Evolutionary conservation across 129 eudicot species (phyloP).

Genomic region (Erigeron canadensis): DNA sequence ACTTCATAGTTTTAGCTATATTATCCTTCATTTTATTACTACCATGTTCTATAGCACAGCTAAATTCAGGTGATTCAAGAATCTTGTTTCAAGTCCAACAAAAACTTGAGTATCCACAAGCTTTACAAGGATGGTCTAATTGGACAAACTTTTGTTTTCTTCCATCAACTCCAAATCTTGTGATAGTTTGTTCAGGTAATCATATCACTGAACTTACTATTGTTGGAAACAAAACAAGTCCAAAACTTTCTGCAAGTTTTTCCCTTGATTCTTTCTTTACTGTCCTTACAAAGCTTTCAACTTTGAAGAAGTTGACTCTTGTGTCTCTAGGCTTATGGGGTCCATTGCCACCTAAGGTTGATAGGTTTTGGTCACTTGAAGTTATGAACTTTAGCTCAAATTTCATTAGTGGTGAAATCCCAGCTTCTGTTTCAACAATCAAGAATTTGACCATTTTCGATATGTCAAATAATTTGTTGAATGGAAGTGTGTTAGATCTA

Average conservation of each 20-base stretch:
- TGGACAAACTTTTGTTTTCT: conserved; percentile 80
- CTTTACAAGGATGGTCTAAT: conserved; percentile 63
- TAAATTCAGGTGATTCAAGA: conserved; percentile 56
- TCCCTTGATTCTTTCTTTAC: conserved; percentile 83
- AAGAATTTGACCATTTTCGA: conserved; percentile 47
- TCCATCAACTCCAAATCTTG: conserved; percentile 49
- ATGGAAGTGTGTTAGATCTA: conserved; percentile 82
- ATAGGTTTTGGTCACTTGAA: conserved; percentile 57
- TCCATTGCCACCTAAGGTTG: conserved; percentile 60
- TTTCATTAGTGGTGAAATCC: conserved; percentile 66
- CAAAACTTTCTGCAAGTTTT: conserved; percentile 53
- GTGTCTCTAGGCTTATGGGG: conserved; percentile 91
- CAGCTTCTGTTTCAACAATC: conserved; percentile 49
- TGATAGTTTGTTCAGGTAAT: conserved; percentile 59
- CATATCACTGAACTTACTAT: conserved; percentile 68
- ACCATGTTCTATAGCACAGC: conserved; percentile 51
- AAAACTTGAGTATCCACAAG: conserved; percentile 72
- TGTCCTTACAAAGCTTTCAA: conserved; percentile 64
- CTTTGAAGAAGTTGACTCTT: conserved; percentile 59
- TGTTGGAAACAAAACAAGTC: conserved; percentile 57
- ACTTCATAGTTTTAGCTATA: conserved; percentile 32
- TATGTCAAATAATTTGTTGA: conserved; percentile 55
- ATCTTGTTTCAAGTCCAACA: conserved; percentile 61
- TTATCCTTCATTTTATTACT: conserved; percentile 20
- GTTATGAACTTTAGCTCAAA: conserved; percentile 77